A percentile compares a stretch with the other conserved stretches of the same genome.
phyloP scores from a whole-genome alignment of 495 filamentous ascomycete species.

The Poronia punctata region DNA sequence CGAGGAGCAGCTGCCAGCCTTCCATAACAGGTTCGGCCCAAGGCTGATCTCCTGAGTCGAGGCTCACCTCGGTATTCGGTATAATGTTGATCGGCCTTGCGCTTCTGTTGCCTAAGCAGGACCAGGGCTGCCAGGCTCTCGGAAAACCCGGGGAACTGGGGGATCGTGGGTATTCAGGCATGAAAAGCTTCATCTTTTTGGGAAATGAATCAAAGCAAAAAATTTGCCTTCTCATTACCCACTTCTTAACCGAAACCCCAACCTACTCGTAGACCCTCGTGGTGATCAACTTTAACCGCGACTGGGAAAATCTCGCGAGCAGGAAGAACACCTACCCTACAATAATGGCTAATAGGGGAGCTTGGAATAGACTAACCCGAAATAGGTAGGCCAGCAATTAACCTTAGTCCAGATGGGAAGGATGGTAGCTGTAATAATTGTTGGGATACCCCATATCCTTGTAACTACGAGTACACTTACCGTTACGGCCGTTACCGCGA shows the following conservation, averaged over 20 bases:
- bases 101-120: not conserved
- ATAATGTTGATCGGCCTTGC: not conserved
- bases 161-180: not conserved
- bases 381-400: too few species aligned
- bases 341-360: too few species aligned
- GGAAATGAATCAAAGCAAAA: slow-evolving; percentile 1
- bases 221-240: not conserved
- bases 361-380: too few species aligned
- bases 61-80: slow-evolving; percentile 6
- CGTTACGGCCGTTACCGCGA: too few species aligned
- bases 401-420: too few species aligned
- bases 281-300: too few species aligned
- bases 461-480: too few species aligned
- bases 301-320: not conserved
- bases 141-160: slow-evolving; percentile 3
- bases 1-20: slow-evolving; percentile 4
- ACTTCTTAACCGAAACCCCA: not conserved
- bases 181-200: slow-evolving; percentile 1
- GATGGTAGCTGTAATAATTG: too few species aligned
- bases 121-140: not conserved
- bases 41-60: not conserved
- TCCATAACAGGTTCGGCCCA: slow-evolving; percentile 1
- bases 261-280: too few species aligned
- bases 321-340: too few species aligned
- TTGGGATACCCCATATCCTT: too few species aligned